Conservation (phyloP, 768 basidiomycete genomes). For the Leccinum variicolor region DNA sequence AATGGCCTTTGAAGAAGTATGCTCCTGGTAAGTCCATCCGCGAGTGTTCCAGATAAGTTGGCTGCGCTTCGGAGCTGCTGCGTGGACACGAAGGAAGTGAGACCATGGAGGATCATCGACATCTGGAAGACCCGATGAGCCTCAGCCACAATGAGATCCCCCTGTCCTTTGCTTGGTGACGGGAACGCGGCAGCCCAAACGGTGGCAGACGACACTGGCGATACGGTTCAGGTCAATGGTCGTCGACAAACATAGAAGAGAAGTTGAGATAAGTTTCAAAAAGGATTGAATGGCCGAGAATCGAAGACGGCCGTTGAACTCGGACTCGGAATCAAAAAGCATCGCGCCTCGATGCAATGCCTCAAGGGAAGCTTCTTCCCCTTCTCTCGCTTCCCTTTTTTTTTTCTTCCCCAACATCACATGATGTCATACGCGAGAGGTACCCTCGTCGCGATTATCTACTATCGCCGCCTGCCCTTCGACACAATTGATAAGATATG, state of each 20-base stretch:
- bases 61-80: neutral
- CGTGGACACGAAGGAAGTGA: neutral
- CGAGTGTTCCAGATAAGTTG: too few species aligned
- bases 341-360: neutral
- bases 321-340: neutral
- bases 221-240: too few species aligned
- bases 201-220: neutral
- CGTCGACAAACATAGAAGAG: neutral
- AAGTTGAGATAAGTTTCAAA: neutral
- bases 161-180: neutral
- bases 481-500: neutral
- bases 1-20: too few species aligned
- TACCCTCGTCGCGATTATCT: too few species aligned
- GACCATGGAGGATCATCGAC: neutral
- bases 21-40: too few species aligned
- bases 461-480: neutral
- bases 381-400: neutral
- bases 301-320: neutral
- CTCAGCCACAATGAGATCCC: neutral
- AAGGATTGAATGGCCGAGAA: neutral
- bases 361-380: neutral
- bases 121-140: neutral
- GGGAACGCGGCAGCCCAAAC: neutral
- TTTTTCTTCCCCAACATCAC: neutral
- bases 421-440: neutral